Base-by-base conservation (phyloP, 371 early-diverging fungal species). In the Syncephalastrum monosporum region DNA sequence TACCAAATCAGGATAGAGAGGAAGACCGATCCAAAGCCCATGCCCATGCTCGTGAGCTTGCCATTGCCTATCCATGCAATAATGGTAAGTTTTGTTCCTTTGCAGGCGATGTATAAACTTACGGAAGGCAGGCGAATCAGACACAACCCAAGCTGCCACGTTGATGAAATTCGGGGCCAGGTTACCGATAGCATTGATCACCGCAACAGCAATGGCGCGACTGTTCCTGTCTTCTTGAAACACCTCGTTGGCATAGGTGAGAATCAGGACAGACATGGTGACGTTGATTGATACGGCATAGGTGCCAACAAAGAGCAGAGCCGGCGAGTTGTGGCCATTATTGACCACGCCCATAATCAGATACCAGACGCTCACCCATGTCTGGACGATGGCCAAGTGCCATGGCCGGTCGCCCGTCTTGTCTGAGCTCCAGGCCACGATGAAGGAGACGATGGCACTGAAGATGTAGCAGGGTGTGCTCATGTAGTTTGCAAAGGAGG, bases 401-500 rank as follows among this genome's bases (percentile, higher is more conserved):
- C 53, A 60, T 2, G 47, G 47, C 14, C 61, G 57, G 1, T 60
- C 61, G 13, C 54, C 48, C 8, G 19, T 49, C 8, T 23, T 17
- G 16, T 65, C 65, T 4, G 65, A 65, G 4, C 47, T 29, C 57
- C 57, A 65, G 4, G 49, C 61, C 17, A 65, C 49, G 12, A 53
- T 15, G 13, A 55, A 38, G 6, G 56, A 52, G 25, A 41, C 21
- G 17, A 60, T 49, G 49, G 63, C 72, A 16, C 65, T 68, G 61
- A 69, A 72, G 17, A 69, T 43, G 65, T 69, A 76, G 25, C 68
- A 60, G 6, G 76, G 76, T 0, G 68, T 69, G 56, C 63, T 72
- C 76, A 76, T 70, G 42, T 76, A 76, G 21, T 72, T 76, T 15
- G 73, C 67, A 50, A 70, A 72, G 3, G 68, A 59, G n/a, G 65